A percentile compares a stretch with the other conserved stretches of the same genome.
Evolutionary conservation across 768 basidiomycete genomes (phyloP).

Genomic region (Russula emetica): DNA sequence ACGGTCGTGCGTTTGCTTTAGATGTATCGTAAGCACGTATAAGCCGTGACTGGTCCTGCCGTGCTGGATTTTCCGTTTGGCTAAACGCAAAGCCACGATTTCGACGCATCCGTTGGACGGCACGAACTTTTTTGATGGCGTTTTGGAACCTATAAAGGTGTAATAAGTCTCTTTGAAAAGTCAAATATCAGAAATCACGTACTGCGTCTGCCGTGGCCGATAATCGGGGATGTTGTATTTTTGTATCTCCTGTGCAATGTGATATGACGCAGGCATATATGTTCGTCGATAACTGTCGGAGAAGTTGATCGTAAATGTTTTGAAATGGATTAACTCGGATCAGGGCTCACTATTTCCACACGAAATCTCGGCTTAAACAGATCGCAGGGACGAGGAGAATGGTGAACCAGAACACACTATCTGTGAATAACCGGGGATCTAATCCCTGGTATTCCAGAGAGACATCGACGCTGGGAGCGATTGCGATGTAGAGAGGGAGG

Average conservation of each 20-base stretch:
- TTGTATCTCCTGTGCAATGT: conserved; percentile 98
- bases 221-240: conserved; percentile 98
- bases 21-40: conserved; percentile 88
- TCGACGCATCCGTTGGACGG: conserved; percentile 92
- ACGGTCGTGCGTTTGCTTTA: conserved; percentile 63
- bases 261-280: conserved; percentile 88
- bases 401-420: conserved; percentile 84
- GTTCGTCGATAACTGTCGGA: conserved; percentile 76
- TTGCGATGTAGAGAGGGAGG: conserved; percentile 82
- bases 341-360: conserved; percentile 90
- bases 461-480: conserved; percentile 83
- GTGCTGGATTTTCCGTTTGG: conserved; percentile 83
- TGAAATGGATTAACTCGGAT: background rate
- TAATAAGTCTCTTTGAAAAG: conserved; percentile 20
- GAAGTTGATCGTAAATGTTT: conserved; percentile 24
- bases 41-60: conserved; percentile 82
- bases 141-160: conserved; percentile 75
- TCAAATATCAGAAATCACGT: conserved; percentile 34
- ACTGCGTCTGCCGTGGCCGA: conserved; percentile 96
- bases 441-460: conserved; percentile 89
- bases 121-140: conserved; percentile 99
- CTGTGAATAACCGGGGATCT: conserved; percentile 85
- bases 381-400: conserved; percentile 79
- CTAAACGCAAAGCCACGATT: conserved; percentile 98
- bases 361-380: conserved; percentile 83